Evolutionary conservation across 768 basidiomycete species (phyloP).

Genomic region (Sporobolomyces roseus): DNA sequence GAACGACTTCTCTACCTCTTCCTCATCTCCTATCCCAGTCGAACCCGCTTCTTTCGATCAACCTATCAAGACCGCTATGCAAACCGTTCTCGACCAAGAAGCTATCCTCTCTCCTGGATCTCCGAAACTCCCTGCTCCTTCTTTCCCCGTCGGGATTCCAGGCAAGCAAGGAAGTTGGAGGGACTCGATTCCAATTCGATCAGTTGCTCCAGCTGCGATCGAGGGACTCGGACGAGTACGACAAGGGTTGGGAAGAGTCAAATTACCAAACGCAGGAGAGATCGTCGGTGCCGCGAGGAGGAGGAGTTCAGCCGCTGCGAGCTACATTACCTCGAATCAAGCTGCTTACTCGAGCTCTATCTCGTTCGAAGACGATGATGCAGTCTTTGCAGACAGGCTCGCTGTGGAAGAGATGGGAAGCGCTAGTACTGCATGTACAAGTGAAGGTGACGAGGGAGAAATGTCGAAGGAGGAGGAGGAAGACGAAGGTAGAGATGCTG

Average conservation of each 20-base stretch:
- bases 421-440: slow-evolving; percentile 30
- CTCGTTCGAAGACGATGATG: slow-evolving; percentile 44
- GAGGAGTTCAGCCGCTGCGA: too few relatives aligned
- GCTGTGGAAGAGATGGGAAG: slow-evolving; percentile 17
- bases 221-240: slow-evolving; percentile 31
- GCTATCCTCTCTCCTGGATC: slow-evolving; percentile 5
- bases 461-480: not conserved
- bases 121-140: slow-evolving; percentile 23
- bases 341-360: slow-evolving; percentile 31
- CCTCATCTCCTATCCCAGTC: not conserved
- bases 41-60: slow-evolving; percentile 35
- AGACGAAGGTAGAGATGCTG: not conserved
- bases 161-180: slow-evolving; percentile 39
- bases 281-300: slow-evolving; percentile 1
- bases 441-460: slow-evolving; percentile 12
- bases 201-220: slow-evolving; percentile 26
- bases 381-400: slow-evolving; percentile 39
- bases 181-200: slow-evolving; percentile 25
- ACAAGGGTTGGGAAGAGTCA: slow-evolving; percentile 18
- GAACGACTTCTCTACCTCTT: not conserved
- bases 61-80: slow-evolving; percentile 42
- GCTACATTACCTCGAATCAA: not conserved
- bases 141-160: slow-evolving; percentile 40
- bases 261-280: not conserved
- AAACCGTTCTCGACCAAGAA: slow-evolving; percentile 39